Evolutionary conservation across 345 rosid species (phyloP), one percentile per base, ranked within the genome.

Genomic region (Leavenworthia alabamica): DNA sequence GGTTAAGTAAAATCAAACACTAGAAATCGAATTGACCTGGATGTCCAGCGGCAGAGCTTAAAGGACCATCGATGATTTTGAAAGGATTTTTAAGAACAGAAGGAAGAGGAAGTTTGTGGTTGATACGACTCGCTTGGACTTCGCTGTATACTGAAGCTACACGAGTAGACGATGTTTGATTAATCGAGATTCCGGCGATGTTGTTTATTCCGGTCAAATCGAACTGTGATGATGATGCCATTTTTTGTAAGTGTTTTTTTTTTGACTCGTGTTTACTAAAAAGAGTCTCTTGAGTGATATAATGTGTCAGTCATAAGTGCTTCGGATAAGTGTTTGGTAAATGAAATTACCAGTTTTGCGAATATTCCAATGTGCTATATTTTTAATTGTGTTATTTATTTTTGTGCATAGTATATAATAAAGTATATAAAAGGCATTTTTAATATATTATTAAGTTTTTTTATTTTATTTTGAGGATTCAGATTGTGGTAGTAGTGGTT

Each of bases 31-130:
- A 35, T 0, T 35, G 13, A 86, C 97, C 97, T 33, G 99, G 84
- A 68, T 82, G 81, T 29, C 99, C 99, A 6, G 99, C 92, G 42
- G 97, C 80, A 5, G 99, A 83, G 76, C 97, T 93, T 0, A 78
- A 79, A 19, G 90, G 84, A 4, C 97, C 97, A 15, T 93, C 84
- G 77, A 89, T 76, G 80, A 89, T 67, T 62, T 73, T 76, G 74
- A 87, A 87, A 6, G 89, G 79, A 13, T n/a, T 74, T 51, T 66
- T 78, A 46, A 93, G 75, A 29, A 89, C 89, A 19, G 92, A 87
- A 66, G 99, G 99, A 17, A 89, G 81, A 59, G 88, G 90, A 61
- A 89, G 96, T 11, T 78, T 45, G 73, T 85, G 83, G 50, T 83
- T 82, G 22, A 89, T 86, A 48, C 97, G 97, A 70, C 84, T 81